Evolutionary conservation across 495 filamentous ascomycete genomes (phyloP), one percentile per base, ranked within the genome.

Genomic region (Neurospora sp.): DNA sequence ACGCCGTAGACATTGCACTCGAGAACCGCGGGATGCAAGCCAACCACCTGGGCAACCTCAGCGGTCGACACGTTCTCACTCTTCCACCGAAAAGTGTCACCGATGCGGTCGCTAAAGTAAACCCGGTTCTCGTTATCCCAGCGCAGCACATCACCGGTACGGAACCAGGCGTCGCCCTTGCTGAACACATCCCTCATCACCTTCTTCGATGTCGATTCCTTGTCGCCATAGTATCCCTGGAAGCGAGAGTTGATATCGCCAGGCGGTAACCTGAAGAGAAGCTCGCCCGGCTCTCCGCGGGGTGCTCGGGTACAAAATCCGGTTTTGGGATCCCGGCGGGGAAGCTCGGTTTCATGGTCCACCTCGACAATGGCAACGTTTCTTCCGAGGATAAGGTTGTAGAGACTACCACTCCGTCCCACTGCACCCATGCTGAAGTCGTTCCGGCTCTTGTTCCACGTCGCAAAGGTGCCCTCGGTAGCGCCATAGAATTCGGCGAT

Each of bases 81-180:
- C 84, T 97, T 97, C 95, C 95, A 98, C 20, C 95, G 89, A 83
- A 93, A 98, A 0, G 95, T 98, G 76, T 98, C 95, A 70, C 95
- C 95, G 44, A 98, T 90, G 12, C 94, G 91, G 79, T 99, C 96
- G 59, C 88, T 87, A 81, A 98, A 98, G 81, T 86, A 97, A 83
- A 90, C 90, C 16, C 91, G 84, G 8, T 93, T 92, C 72, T 97
- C 90, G 1, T 71, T 71, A 73, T 94, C 92, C 81, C 86, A 87
- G 42, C 89, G 86, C 22, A 98, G 80, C 31, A 97, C 86, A 78
- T 98, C 95, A 8, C 95, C 95, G 0, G 91, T 91, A 1, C 94
- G 89, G 85, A 95, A 97, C 80, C 88, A 98, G 0, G 90, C 90
- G 75, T 98, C 95, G 22, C 93, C 94, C 77, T 93, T 93, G 69